Evolutionary conservation across 1,284 basidiomycete genomes (phyloP), one percentile per base, ranked within the genome.

Genomic region (Stereum hirsutum): DNA sequence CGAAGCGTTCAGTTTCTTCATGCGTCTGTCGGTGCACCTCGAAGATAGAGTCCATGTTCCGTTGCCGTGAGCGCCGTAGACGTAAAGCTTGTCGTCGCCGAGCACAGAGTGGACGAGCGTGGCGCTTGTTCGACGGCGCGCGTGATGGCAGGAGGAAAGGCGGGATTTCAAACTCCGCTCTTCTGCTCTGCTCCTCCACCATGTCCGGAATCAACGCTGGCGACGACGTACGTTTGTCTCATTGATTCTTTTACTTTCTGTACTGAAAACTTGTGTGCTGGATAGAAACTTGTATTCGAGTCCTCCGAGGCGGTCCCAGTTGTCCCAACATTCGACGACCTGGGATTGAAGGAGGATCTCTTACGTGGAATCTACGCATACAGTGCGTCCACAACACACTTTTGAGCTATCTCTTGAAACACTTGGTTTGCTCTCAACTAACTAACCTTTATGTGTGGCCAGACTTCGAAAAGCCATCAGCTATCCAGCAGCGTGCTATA

Each of bases 391-490:
- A 35, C n/a, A n/a, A 20, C 39, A 24, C 25, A 14, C 37, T 39
- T 39, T 3, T 5, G 6, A 26, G 23, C 2, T 44, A 17, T 43
- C 32, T 30, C 12, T 43, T 33, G 48, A 46, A 45, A 32, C 37
- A 25, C 45, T 39, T 32, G 15, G 38, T 26, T 41, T 10, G 42
- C 14, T n/a, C 44, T 37, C 46, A n/a, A n/a, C n/a, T n/a, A n/a
- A n/a, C n/a, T n/a, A n/a, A n/a, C n/a, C n/a, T n/a, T n/a, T n/a
- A n/a, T 39, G 15, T 15, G 14, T 17, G 27, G 42, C 12, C 54
- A 96, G 92, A 95, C 68, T 99, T 99, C 57, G 96, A 99, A 75
- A 96, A 95, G 63, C 93, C 96, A 20, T 98, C 95, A 48, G 95
- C 95, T 41, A 99, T 99, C 60, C 95, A 99, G 68, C 94, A 98